Percentiles rank a stretch among this genome's conserved stretches.
phyloP scores from a whole-genome alignment of 176 grass and related monocot species.

The Ensete glaucum region DNA sequence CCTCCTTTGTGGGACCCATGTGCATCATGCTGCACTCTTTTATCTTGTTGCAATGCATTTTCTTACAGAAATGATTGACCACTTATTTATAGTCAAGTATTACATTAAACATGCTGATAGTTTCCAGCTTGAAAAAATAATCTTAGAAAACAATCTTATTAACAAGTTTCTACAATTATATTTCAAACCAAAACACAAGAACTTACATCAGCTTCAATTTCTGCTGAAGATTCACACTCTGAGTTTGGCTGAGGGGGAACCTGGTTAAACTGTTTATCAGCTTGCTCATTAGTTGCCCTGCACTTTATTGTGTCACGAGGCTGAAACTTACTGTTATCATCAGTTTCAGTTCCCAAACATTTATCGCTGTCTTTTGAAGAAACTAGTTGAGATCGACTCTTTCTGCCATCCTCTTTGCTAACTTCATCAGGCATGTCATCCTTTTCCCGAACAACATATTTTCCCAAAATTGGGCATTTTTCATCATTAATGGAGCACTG shows the following conservation, averaged over 20 bases:
- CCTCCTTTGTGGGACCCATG: too few relatives aligned
- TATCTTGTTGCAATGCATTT: too few relatives aligned
- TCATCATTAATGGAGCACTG: slow-evolving; percentile 2
- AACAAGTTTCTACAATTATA: not conserved
- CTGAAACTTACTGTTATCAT: slow-evolving; percentile 3
- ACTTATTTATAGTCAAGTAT: not conserved
- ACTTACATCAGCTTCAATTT: slow-evolving; percentile 54
- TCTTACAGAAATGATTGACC: too few relatives aligned
- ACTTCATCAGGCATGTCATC: slow-evolving; percentile 1
- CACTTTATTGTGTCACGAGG: slow-evolving; percentile 19
- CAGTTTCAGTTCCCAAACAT: slow-evolving; percentile 15
- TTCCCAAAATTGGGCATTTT: slow-evolving; percentile 4
- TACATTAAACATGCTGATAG: not conserved
- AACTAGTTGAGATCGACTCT: slow-evolving; percentile 4
- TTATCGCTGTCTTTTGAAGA: not conserved
- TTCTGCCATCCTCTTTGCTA: not conserved
- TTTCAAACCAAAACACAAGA: slow-evolving; percentile 16
- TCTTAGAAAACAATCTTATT: not conserved
- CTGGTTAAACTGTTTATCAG: slow-evolving; percentile 10
- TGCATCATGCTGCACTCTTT: too few relatives aligned
- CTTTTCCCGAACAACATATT: slow-evolving; percentile 3
- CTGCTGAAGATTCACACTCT: slow-evolving; percentile 28
- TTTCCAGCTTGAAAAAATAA: not conserved
- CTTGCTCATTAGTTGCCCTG: slow-evolving; percentile 18
- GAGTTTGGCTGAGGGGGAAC: slow-evolving; percentile 17